Base-by-base conservation (phyloP, 23 red algal species). In the Cyanidiococcus yangmingshanensis region DNA sequence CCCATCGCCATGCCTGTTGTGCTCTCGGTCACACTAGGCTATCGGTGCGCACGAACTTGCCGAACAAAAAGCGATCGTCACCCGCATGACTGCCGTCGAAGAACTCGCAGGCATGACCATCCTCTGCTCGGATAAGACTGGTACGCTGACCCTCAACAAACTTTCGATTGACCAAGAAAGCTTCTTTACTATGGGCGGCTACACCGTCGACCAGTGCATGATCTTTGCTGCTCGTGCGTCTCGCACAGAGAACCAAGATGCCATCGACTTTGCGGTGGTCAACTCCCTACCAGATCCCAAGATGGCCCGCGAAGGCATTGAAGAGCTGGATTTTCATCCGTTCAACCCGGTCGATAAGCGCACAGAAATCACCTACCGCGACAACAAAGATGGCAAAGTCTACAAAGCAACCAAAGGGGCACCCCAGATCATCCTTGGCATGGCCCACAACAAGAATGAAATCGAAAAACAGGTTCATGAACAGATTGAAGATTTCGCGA, bases 1-100 rank as follows among this genome's bases (percentile, higher is more conserved):
- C 82, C 82, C 25, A 85, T 85, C 63, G 82, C 82, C 24, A 85
- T 85, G 82, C 82, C 82, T 26, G 63, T 59, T 31, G 82, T 85
- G 3, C 29, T 85, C 1, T 79, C 75, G 16, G 82, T 85, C 7
- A 85, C 82, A 25, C 29, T 85, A n/a, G 45, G 74, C 82, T 1
- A 59, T 85, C 39, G 82, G 82, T 31, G 82, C 82, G n/a, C 82
- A 85, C 77, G 37, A 59, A 34, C 68, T 85, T 31, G 82, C 82
- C 24, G 41, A 85, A 39, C 33, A 79, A 21, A 79, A 79, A 41
- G 82, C 82, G 15, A 85, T 85, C 57, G 82, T 85, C 29, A 79
- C 82, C 25, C 74, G 82, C 59, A 77, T 85, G 75, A 85, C 82
- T 38, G 82, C 82, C 45, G 45, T 85, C 27, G 82, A 85, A 57